Evolutionary conservation across 2,329 filamentous ascomycete genomes (phyloP).

Genomic region (Neopestalotiopsis clavispora): DNA sequence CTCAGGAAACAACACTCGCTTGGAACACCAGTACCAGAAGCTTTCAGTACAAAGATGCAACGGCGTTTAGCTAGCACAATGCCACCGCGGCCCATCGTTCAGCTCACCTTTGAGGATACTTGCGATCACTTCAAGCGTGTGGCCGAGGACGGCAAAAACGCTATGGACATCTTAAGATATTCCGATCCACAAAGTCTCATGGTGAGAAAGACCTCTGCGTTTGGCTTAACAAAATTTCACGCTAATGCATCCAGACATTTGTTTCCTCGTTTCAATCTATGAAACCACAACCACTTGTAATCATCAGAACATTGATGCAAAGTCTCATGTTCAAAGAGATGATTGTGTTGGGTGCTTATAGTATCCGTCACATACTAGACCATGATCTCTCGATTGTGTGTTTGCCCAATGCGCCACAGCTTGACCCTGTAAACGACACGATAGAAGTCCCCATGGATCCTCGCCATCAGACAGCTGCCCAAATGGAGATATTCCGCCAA

Average conservation of each 20-base stretch:
- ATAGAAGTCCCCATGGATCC: slow-evolving; percentile 77
- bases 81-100: slow-evolving; percentile 87
- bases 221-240: slow-evolving; percentile 12
- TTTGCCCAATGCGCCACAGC: slow-evolving; percentile 71
- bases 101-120: slow-evolving; percentile 74
- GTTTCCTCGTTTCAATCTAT: slow-evolving; percentile 76
- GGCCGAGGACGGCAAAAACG: slow-evolving; percentile 73
- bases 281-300: slow-evolving; percentile 82
- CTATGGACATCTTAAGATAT: slow-evolving; percentile 71
- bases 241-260: slow-evolving; percentile 61
- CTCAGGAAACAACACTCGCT: slow-evolving; percentile 66
- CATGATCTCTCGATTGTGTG: slow-evolving; percentile 81
- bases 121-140: slow-evolving; percentile 72
- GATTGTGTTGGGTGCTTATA: slow-evolving; percentile 69
- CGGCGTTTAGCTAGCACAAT: slow-evolving; percentile 92
- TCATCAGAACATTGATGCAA: slow-evolving; percentile 80
- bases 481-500: slow-evolving; percentile 73
- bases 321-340: slow-evolving; percentile 76
- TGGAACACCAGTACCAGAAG: slow-evolving; percentile 70
- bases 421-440: slow-evolving; percentile 76
- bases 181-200: slow-evolving; percentile 71
- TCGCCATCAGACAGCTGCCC: slow-evolving; percentile 72
- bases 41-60: slow-evolving; percentile 90
- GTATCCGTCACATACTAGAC: slow-evolving; percentile 77
- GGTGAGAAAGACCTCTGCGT: slow-evolving; percentile 49